Conservation (phyloP, 1,284 basidiomycete genomes). For the Tranzscheliella williamsii region DNA sequence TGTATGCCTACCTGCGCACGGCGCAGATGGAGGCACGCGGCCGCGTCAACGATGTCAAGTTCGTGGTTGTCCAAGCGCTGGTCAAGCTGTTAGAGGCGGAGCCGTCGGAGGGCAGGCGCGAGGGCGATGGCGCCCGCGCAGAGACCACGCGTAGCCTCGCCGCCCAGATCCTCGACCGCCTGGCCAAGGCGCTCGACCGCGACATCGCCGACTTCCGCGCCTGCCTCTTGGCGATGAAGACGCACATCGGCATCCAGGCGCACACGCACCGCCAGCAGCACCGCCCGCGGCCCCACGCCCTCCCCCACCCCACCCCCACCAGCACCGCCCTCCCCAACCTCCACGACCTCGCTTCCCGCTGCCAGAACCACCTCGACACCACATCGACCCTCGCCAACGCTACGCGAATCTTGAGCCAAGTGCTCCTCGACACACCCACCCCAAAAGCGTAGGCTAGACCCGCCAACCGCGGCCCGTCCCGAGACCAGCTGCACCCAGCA, state of each 20-base stretch:
- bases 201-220: conserved; percentile 11
- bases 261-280: too few species aligned
- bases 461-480: too few species aligned
- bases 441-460: too few species aligned
- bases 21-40: conserved; percentile 20
- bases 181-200: conserved; percentile 16
- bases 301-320: too few species aligned
- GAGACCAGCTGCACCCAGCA: too few species aligned
- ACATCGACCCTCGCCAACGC: not conserved
- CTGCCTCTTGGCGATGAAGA: conserved; percentile 16
- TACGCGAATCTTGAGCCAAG: not conserved
- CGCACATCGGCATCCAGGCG: conserved; percentile 11
- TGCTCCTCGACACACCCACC: not conserved
- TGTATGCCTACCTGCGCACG: conserved; percentile 6
- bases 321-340: not conserved
- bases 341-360: not conserved
- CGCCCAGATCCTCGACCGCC: conserved; percentile 2
- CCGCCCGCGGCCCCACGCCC: too few species aligned
- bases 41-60: conserved; percentile 28
- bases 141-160: too few species aligned
- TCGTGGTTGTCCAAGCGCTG: conserved; percentile 15
- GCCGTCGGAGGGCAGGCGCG: not conserved
- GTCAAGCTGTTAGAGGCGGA: not conserved
- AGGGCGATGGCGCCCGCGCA: not conserved
- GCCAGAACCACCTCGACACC: not conserved